Percentiles rank a stretch among this genome's conserved stretches.
Conservation (phyloP, 352 stramenopile genomes). For the Phytophthora brassicae region DNA sequence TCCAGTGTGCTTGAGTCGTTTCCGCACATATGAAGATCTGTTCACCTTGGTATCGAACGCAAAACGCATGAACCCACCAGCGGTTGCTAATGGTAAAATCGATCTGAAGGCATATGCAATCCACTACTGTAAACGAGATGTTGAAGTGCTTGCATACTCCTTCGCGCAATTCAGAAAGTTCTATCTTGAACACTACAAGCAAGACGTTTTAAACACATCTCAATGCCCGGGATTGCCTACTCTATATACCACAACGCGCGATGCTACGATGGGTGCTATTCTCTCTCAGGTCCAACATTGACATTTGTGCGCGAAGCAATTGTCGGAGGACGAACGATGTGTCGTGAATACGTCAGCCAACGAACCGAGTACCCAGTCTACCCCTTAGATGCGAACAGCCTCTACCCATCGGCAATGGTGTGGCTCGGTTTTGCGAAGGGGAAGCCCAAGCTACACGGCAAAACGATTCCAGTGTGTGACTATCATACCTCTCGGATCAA, state of each 20-base stretch:
- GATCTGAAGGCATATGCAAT: slow-evolving; percentile 4
- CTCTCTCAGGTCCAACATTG: neutral
- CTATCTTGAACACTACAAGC: neutral
- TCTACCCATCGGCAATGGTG: slow-evolving; percentile 9
- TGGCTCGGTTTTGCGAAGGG: neutral
- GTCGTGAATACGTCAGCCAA: slow-evolving; percentile 3
- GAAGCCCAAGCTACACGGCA: neutral
- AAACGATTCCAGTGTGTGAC: slow-evolving; percentile 1
- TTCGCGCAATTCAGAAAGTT: slow-evolving; percentile 3
- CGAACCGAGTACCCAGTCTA: neutral
- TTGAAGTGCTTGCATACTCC: slow-evolving; percentile 1
- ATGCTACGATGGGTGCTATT: slow-evolving; percentile 10
- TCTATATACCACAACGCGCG: slow-evolving; percentile 5
- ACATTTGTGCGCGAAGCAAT: slow-evolving; percentile 1
- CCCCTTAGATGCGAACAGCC: slow-evolving; percentile 1
- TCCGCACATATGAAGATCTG: too few relatives aligned
- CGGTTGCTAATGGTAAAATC: neutral
- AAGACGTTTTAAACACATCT: neutral
- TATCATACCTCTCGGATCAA: neutral
- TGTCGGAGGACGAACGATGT: slow-evolving; percentile 4
- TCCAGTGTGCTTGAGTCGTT: too few relatives aligned
- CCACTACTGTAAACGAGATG: slow-evolving; percentile 13
- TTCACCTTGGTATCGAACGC: neutral
- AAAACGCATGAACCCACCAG: too few relatives aligned
- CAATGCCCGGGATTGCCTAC: neutral